Evolutionary conservation across 1,284 basidiomycete genomes (phyloP).

Genomic region (Schizophyllum amplum): DNA sequence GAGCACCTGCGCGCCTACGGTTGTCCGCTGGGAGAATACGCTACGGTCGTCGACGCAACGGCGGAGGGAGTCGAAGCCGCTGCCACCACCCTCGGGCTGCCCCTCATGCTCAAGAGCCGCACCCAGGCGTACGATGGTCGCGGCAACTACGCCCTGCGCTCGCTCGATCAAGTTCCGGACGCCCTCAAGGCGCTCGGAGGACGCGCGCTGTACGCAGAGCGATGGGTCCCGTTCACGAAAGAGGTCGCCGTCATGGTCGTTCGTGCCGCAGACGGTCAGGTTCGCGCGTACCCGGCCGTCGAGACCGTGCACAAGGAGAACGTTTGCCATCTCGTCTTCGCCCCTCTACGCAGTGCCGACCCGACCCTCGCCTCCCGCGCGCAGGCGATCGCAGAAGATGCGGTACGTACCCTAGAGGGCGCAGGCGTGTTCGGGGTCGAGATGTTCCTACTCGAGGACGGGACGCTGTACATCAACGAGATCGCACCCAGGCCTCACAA

Average conservation of each 20-base stretch:
- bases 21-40: constrained; percentile 73
- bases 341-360: constrained; percentile 65
- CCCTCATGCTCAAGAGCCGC: constrained; percentile 94
- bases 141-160: constrained; percentile 80
- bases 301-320: constrained; percentile 95
- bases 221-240: constrained; percentile 84
- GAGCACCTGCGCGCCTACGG: constrained; percentile 54
- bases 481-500: constrained; percentile 99
- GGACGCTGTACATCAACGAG: constrained; percentile 89
- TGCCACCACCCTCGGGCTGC: constrained; percentile 62
- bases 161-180: constrained; percentile 39
- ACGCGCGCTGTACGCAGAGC: constrained; percentile 84
- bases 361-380: constrained; percentile 56
- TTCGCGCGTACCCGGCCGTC: constrained; percentile 84
- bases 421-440: constrained; percentile 98
- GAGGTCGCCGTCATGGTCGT: constrained; percentile 99
- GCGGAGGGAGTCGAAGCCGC: constrained; percentile 50
- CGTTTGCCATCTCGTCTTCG: constrained; percentile 90
- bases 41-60: constrained; percentile 47
- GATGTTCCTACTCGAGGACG: constrained; percentile 90
- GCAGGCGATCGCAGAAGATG: constrained; percentile 72
- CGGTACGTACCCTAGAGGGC: constrained; percentile 76
- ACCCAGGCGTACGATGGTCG: constrained; percentile 95
- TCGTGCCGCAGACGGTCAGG: constrained; percentile 66
- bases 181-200: constrained; percentile 65